phyloP scores from a whole-genome alignment of 106 monocot species.

The Phalaenopsis equestris region DNA sequence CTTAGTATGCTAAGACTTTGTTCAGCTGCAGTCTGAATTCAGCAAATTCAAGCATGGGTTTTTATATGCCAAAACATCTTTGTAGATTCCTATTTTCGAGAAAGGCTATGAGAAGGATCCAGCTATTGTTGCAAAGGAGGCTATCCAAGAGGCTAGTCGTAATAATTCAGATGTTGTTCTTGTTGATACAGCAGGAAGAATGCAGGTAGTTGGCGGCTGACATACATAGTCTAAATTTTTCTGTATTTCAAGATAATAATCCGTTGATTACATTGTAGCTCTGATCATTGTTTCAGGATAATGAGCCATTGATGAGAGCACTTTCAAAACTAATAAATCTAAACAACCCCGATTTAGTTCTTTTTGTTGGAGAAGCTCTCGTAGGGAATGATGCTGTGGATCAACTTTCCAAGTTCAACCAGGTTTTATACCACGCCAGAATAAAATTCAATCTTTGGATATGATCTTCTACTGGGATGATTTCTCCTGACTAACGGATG shows the following conservation, averaged over 20 bases:
- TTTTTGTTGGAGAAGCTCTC: slow-evolving; percentile 95
- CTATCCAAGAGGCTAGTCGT: slow-evolving; percentile 75
- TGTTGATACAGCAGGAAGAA: slow-evolving; percentile 94
- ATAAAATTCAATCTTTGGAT: neutral
- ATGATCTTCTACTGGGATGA: neutral
- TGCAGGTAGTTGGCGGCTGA: slow-evolving; percentile 52
- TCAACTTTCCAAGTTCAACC: slow-evolving; percentile 90
- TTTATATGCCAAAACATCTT: slow-evolving; percentile 4
- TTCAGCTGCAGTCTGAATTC: neutral
- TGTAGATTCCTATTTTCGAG: slow-evolving; percentile 94
- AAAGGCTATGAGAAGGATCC: slow-evolving; percentile 99
- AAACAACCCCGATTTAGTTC: slow-evolving; percentile 87
- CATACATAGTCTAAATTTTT: neutral
- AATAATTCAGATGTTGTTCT: slow-evolving; percentile 95
- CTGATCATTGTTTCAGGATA: slow-evolving; percentile 51
- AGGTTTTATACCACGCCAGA: slow-evolving; percentile 32
- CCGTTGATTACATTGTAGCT: neutral
- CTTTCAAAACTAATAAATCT: slow-evolving; percentile 97
- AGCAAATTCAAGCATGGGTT: neutral
- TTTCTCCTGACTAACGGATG: neutral
- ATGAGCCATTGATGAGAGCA: slow-evolving; percentile 96
- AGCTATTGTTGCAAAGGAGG: slow-evolving; percentile 93
- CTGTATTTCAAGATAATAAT: neutral
- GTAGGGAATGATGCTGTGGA: slow-evolving; percentile 99
- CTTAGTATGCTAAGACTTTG: neutral